These are phyloP conservation scores for Ophiocordyceps camponoti-leonardi DNA, from an alignment of 2,329 filamentous ascomycete genomes.

Conservation along the genomic window DNA sequence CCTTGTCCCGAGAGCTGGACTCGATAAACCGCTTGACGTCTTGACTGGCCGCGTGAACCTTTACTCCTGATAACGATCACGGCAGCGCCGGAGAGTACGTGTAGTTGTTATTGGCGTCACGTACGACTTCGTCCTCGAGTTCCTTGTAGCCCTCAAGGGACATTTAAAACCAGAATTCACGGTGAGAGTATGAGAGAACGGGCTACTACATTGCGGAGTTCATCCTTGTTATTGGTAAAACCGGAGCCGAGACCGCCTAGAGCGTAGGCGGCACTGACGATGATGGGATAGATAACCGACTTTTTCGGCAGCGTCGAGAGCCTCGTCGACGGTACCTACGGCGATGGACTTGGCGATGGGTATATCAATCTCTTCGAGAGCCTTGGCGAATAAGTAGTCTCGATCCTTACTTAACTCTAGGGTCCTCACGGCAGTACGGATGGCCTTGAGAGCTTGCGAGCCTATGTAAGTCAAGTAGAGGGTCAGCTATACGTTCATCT, in stretches of 20 bases:
- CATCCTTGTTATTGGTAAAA: conserved; percentile 84
- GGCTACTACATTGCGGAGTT: conserved; percentile 87
- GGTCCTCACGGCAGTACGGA: conserved; percentile 92
- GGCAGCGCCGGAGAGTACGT: no score
- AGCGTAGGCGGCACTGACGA: conserved; percentile 90
- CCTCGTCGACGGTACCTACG: conserved; percentile 75
- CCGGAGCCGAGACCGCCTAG: conserved; percentile 89
- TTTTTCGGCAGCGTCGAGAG: conserved; percentile 68
- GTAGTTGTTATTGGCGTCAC: conserved; percentile 91
- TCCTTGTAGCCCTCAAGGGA: conserved; percentile 99
- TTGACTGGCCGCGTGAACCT: conserved; percentile 71
- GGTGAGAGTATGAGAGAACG: no score
- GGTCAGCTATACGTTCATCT: conserved; percentile 32
- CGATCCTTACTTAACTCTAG: conserved; percentile 98
- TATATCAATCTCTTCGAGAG: conserved; percentile 96
- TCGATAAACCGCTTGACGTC: conserved; percentile 76
- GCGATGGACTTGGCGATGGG: conserved; percentile 97
- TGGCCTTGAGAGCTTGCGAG: conserved; percentile 82
- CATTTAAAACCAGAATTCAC: no score
- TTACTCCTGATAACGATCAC: no score
- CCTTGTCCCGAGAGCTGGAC: conserved; percentile 42
- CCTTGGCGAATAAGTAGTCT: conserved; percentile 89
- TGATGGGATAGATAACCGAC: conserved; percentile 96
- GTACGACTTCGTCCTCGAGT: conserved; percentile 96
- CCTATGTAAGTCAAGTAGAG: no score